Evolutionary conservation across 371 early-diverging fungal genomes (phyloP).

Genomic region (Sporodiniella umbellata): DNA sequence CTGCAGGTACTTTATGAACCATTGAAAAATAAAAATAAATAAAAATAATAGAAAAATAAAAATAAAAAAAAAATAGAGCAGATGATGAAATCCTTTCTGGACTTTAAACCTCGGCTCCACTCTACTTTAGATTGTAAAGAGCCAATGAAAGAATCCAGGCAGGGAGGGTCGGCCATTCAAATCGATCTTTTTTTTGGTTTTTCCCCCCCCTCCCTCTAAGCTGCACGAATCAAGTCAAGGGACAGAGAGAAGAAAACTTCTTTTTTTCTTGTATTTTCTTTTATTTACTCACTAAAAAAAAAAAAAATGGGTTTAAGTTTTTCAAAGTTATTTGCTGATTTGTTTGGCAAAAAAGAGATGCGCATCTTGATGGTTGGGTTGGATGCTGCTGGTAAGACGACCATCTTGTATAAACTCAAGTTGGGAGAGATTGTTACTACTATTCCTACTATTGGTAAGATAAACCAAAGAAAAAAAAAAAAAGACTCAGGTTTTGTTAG

Average conservation of each 20-base stretch:
- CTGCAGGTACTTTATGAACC: conserved; percentile 23
- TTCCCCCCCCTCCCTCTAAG: too few species aligned
- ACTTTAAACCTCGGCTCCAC: too few species aligned
- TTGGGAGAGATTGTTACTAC: conserved; percentile 96
- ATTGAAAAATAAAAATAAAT: too few species aligned
- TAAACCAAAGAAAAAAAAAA: neutral
- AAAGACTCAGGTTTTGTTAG: conserved; percentile 19
- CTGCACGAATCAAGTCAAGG: too few species aligned
- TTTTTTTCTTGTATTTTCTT: neutral
- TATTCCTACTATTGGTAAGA: conserved; percentile 79
- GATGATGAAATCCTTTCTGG: too few species aligned
- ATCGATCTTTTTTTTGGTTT: too few species aligned
- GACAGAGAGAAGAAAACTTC: neutral
- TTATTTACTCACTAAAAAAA: neutral
- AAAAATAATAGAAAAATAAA: too few species aligned
- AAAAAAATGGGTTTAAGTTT: conserved; percentile 47
- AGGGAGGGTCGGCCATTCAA: too few species aligned
- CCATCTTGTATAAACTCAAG: conserved; percentile 87
- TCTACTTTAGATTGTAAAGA: too few species aligned
- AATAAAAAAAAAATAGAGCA: too few species aligned
- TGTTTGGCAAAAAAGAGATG: conserved; percentile 85
- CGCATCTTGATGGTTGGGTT: conserved; percentile 97
- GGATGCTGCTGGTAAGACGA: conserved; percentile 99
- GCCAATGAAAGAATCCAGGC: too few species aligned
- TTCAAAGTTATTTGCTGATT: conserved; percentile 41